Conservation (phyloP, 441 rosid genomes). For the Adansonia gregorii region DNA sequence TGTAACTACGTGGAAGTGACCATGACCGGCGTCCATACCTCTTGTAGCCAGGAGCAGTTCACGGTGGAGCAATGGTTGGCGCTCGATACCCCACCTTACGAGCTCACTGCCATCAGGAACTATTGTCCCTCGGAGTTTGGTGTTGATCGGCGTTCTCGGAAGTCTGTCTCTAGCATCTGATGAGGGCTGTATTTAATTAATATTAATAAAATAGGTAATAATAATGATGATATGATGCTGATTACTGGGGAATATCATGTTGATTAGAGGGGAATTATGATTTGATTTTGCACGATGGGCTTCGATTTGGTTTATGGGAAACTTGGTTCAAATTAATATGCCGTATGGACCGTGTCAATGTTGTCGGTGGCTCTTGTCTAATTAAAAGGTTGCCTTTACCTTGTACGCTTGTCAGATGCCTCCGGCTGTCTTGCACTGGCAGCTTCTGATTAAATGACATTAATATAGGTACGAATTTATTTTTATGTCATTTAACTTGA, state of each 20-base stretch:
- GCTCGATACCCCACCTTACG: slow-evolving; percentile 55
- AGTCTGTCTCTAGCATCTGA: neutral
- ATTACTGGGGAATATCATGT: neutral
- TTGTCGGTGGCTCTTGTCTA: neutral
- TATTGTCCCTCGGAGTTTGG: slow-evolving; percentile 35
- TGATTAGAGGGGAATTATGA: neutral
- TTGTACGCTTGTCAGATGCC: no score
- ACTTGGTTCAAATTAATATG: neutral
- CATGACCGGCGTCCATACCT: slow-evolving; percentile 52
- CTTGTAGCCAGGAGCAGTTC: slow-evolving; percentile 55
- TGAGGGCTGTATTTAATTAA: neutral
- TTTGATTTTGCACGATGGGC: neutral
- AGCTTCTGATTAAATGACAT: no score
- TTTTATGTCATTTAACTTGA: no score
- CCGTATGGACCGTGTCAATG: neutral
- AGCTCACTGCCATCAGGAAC: slow-evolving; percentile 56
- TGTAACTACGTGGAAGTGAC: slow-evolving; percentile 75
- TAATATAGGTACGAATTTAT: no score
- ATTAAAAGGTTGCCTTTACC: no score
- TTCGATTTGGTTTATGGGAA: neutral
- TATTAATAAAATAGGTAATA: neutral
- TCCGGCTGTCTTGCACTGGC: no score
- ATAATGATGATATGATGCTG: neutral
- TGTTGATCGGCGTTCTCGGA: neutral
- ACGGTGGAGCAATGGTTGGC: slow-evolving; percentile 87